Percentiles rank a stretch among this genome's conserved stretches.
These are phyloP conservation scores for Cyclostephanos invisitatus DNA, from an alignment of 108 stramenopile genomes.

Conservation along the genomic window DNA sequence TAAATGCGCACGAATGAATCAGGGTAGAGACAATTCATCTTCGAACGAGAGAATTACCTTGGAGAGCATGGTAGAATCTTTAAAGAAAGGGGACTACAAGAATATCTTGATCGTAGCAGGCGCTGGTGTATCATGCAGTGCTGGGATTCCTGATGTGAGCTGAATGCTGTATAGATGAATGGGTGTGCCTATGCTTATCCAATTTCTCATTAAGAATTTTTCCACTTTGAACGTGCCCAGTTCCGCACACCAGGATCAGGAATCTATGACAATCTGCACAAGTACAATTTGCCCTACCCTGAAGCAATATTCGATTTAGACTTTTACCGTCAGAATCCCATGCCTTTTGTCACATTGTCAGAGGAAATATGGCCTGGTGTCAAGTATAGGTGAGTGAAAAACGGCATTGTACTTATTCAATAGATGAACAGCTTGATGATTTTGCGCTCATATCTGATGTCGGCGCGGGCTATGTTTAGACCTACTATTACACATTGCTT, in stretches of 20 bases:
- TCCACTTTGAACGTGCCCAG: too few relatives aligned
- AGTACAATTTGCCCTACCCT: conserved; percentile 88
- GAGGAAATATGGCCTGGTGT: conserved; percentile 88
- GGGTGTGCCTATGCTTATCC: neutral
- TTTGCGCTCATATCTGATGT: neutral
- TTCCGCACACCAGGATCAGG: neutral
- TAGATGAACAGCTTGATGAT: neutral
- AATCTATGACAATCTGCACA: conserved; percentile 84
- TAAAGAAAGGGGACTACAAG: conserved; percentile 14
- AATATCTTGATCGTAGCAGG: conserved; percentile 36
- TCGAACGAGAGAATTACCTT: conserved; percentile 18
- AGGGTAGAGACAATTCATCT: conserved; percentile 14
- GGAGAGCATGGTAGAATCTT: conserved; percentile 29
- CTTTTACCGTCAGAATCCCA: conserved; percentile 74
- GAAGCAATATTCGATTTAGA: conserved; percentile 92
- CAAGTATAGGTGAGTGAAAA: conserved; percentile 37
- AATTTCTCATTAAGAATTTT: neutral
- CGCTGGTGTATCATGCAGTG: conserved; percentile 37
- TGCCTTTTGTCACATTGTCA: conserved; percentile 75
- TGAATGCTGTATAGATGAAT: neutral
- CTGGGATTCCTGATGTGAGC: conserved; percentile 41
- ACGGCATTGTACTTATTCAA: neutral
- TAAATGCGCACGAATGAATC: conserved; percentile 7
- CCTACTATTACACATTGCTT: conserved; percentile 92
- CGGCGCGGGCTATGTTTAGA: neutral